A percentile compares a stretch with the other conserved stretches of the same genome.
Conservation (phyloP, 1,139 yeast genomes). For the Candida gigantensis region DNA sequence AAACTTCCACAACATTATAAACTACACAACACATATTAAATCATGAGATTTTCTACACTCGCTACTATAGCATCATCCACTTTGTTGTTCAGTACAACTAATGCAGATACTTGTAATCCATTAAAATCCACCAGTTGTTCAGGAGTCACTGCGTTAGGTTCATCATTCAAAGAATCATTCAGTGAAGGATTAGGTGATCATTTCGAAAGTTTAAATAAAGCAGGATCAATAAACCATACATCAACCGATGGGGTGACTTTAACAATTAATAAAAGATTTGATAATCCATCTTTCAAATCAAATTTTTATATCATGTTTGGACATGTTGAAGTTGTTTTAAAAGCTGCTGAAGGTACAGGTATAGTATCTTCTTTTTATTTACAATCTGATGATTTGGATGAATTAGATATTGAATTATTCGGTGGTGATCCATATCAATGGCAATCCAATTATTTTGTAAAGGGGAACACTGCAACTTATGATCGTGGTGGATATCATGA, state of each 20-base stretch:
- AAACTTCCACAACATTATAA: neutral
- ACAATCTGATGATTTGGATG: conserved; percentile 85
- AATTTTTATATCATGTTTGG: conserved; percentile 87
- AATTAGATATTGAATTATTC: conserved; percentile 81
- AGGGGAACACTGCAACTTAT: conserved; percentile 75
- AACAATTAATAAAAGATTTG: conserved; percentile 59
- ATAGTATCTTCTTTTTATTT: conserved; percentile 77
- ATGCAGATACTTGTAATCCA: conserved; percentile 32
- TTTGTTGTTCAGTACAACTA: conserved; percentile 5
- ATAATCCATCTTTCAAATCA: conserved; percentile 75
- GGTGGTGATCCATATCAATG: conserved; percentile 74
- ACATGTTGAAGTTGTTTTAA: conserved; percentile 66
- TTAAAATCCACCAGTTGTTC: conserved; percentile 28
- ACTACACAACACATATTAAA: neutral
- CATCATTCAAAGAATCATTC: conserved; percentile 55
- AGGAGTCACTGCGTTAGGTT: conserved; percentile 56
- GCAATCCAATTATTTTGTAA: conserved; percentile 80
- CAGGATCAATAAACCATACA: conserved; percentile 23
- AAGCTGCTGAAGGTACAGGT: conserved; percentile 76
- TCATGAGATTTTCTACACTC: conserved; percentile 11
- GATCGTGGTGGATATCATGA: conserved; percentile 75
- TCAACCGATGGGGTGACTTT: conserved; percentile 54
- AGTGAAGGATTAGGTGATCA: conserved; percentile 37
- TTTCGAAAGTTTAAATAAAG: conserved; percentile 29
- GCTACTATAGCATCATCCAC: conserved; percentile 11